phyloP scores from a whole-genome alignment of 768 basidiomycete genomes.

The Hypholoma sublateritium region DNA sequence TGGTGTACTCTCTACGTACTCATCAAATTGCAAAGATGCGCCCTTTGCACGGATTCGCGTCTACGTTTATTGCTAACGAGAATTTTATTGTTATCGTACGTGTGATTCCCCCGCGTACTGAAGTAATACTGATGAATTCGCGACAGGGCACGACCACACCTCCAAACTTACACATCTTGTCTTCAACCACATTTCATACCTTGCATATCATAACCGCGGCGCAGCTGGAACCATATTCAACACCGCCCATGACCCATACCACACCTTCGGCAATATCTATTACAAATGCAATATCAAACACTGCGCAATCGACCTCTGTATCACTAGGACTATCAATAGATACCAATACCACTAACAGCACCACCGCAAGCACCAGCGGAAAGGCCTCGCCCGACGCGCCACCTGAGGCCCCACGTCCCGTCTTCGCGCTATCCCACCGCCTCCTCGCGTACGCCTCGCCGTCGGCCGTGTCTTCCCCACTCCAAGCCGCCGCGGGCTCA shows the following conservation, averaged over 20 bases:
- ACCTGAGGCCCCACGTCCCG: constrained; percentile 35
- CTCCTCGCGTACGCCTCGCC: constrained; percentile 57
- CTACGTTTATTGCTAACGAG: constrained; percentile 44
- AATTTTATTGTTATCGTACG: constrained; percentile 61
- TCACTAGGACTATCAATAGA: constrained; percentile 7
- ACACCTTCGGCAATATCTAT: constrained; percentile 17
- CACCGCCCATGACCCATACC: constrained; percentile 25
- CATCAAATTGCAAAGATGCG: constrained; percentile 54
- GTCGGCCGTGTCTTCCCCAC: constrained; percentile 4
- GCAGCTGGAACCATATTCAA: constrained; percentile 45
- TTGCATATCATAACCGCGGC: constrained; percentile 50
- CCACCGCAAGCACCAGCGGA: background rate
- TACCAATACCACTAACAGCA: background rate
- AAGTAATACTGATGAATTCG: background rate
- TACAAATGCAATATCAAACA: constrained; percentile 13
- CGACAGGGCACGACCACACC: constrained; percentile 60
- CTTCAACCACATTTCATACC: constrained; percentile 49
- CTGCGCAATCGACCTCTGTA: constrained; percentile 11
- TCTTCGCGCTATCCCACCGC: constrained; percentile 61
- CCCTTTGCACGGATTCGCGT: constrained; percentile 37
- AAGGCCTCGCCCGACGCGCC: background rate
- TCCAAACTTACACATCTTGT: constrained; percentile 54
- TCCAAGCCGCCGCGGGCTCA: background rate
- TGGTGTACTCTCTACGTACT: constrained; percentile 30
- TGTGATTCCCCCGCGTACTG: constrained; percentile 9